Evolutionary conservation across 2,329 filamentous ascomycete genomes (phyloP), one percentile per base, ranked within the genome.

Genomic region (Colletotrichum cuscutae): DNA sequence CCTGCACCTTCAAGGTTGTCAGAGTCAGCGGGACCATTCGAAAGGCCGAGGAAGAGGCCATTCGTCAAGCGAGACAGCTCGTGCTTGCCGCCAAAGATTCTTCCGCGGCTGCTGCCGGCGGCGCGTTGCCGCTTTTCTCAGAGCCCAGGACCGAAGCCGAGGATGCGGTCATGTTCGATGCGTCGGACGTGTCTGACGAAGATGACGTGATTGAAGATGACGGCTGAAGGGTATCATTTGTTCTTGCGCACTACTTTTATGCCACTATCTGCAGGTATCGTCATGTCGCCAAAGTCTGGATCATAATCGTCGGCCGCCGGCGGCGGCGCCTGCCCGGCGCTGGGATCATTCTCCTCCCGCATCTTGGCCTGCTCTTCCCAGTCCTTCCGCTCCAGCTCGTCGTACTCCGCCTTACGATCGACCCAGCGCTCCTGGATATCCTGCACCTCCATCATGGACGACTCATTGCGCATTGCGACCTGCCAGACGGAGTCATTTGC

Each of bases 401-500:
- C 97, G 79, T 94, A 95, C 76, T 93, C 94, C 19, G 95, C 95
- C 80, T 95, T 97, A 53, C 92, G 88, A 83, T 98, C 96, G 37
- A 99, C 85, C 97, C 97, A 99, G 74, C 97, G 89, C 84, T 99
- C 97, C 83, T 99, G 97, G 75, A 98, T 92, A 82, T 99, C 96
- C 72, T 92, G 87, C 11, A 95, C 91, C 77, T 97, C 95, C 87
- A 97, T 91, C 83, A 91, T 85, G 37, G 90, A 90, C 46, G 91
- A 90, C 71, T 92, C 91, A 71, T 91, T 91, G 69, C 95, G 91
- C 91, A 98, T 97, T 3, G 97, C 95, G 57, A 98, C 92, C 79
- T 97, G 94, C 97, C 97, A 99, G n/a, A 99, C 90, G 7, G 93
- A 95, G 81, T 99, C 96, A 77, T 98, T 98, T 58, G 95, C 94